A percentile compares a stretch with the other conserved stretches of the same genome.
These are phyloP conservation scores for Purpureocillium takamizusanense DNA, from an alignment of 2,329 filamentous ascomycete species.

Conservation along the genomic window DNA sequence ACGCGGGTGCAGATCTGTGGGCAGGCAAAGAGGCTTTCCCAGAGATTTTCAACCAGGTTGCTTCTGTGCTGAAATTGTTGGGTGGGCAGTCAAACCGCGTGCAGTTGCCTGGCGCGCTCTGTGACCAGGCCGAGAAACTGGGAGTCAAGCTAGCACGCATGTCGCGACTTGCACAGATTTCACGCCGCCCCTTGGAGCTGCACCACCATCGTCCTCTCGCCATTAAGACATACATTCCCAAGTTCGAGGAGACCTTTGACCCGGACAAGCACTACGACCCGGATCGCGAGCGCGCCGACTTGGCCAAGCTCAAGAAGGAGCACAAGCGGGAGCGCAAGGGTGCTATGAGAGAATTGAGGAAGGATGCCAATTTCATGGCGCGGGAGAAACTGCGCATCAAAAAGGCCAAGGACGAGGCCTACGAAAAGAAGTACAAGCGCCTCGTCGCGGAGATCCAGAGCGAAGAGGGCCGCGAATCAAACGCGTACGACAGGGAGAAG, in stretches of 20 bases:
- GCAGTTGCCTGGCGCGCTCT: slow-evolving; percentile 38
- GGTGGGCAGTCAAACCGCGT: slow-evolving; percentile 38
- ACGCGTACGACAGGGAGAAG: slow-evolving; percentile 85
- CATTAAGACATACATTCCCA: slow-evolving; percentile 81
- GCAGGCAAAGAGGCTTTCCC: slow-evolving; percentile 61
- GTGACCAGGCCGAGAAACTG: slow-evolving; percentile 31
- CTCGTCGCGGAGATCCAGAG: slow-evolving; percentile 92
- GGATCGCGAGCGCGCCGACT: slow-evolving; percentile 78
- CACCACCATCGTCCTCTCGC: slow-evolving; percentile 84
- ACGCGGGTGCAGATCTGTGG: slow-evolving; percentile 65
- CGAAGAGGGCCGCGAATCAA: slow-evolving; percentile 78
- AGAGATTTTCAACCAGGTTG: slow-evolving; percentile 66
- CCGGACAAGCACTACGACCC: slow-evolving; percentile 96
- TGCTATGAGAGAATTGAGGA: slow-evolving; percentile 84
- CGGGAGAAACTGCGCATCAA: slow-evolving; percentile 84
- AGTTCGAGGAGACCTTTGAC: slow-evolving; percentile 93
- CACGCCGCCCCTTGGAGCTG: slow-evolving; percentile 72
- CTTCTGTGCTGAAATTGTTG: slow-evolving; percentile 52
- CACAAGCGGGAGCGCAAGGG: slow-evolving; percentile 95
- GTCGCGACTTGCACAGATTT: slow-evolving; percentile 51
- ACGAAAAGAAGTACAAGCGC: slow-evolving; percentile 92
- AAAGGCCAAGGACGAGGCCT: slow-evolving; percentile 85
- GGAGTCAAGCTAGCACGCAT: slow-evolving; percentile 40
- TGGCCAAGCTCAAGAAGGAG: slow-evolving; percentile 77
- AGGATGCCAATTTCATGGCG: slow-evolving; percentile 90